Conservation (phyloP, 2,329 filamentous ascomycete genomes). For the Pochonia chlamydosporia region DNA sequence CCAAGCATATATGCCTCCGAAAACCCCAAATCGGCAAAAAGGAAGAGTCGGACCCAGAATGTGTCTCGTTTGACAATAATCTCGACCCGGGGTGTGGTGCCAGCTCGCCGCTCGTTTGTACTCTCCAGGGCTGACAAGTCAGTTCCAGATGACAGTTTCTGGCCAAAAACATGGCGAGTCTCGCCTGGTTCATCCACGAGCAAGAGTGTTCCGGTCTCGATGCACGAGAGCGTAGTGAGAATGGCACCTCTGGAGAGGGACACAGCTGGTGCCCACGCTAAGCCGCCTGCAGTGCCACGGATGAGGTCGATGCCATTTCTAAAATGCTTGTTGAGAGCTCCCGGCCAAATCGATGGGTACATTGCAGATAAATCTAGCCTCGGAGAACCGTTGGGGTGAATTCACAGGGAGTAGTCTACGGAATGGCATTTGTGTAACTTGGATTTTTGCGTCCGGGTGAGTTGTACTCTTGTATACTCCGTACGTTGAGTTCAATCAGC, state of each 20-base stretch:
- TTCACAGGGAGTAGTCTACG: not conserved
- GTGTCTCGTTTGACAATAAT: slow-evolving; percentile 58
- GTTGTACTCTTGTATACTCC: no score
- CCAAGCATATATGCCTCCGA: slow-evolving; percentile 69
- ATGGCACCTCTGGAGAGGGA: slow-evolving; percentile 40
- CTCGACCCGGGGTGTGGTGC: slow-evolving; percentile 39
- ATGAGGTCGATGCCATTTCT: slow-evolving; percentile 26
- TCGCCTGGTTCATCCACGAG: slow-evolving; percentile 41
- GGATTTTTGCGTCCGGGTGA: not conserved
- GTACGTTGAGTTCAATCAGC: not conserved
- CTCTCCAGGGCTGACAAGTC: slow-evolving; percentile 27
- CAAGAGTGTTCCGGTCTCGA: slow-evolving; percentile 42
- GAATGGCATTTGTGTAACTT: not conserved
- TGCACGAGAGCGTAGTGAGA: slow-evolving; percentile 37
- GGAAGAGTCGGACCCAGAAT: slow-evolving; percentile 63
- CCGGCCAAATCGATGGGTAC: slow-evolving; percentile 1
- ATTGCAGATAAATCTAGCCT: not conserved
- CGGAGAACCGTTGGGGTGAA: not conserved
- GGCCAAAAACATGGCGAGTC: slow-evolving; percentile 36
- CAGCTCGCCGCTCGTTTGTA: slow-evolving; percentile 27
- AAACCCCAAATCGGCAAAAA: slow-evolving; percentile 73
- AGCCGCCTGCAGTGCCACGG: slow-evolving; percentile 35
- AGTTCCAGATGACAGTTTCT: slow-evolving; percentile 34
- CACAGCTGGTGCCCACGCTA: slow-evolving; percentile 42
- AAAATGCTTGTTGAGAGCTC: slow-evolving; percentile 3